Evolutionary conservation across 129 eudicot species (phyloP), one percentile per base, ranked within the genome.

Genomic region (Pseudognaphalium luteoalbum): DNA sequence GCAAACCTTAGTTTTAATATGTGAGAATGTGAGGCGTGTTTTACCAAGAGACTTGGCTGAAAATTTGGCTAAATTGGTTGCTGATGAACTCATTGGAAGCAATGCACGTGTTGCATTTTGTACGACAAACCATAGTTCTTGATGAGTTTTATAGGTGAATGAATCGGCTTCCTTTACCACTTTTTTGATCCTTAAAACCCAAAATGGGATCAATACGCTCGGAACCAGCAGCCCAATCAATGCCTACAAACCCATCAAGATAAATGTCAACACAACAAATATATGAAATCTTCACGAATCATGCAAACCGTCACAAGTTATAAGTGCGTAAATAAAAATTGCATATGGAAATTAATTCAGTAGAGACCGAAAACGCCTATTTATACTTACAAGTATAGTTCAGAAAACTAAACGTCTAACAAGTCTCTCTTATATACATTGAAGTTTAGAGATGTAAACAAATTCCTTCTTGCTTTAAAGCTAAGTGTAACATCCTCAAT

Each of bases 11-110:
- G 85, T 16, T 83, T 83, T 21, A 54, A 88, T 75, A 0, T 29
- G 7, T 20, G 81, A 33, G 77, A 86, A 81, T 1, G 77, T 37
- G 60, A 84, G 21, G 9, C 81, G 67, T 1, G 71, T 73, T 22
- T 68, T 50, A 61, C 42, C 74, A 20, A 83, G 44, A 21, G 80
- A 78, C 0, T 71, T 22, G 28, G 71, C 72, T 11, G 80, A 72
- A 68, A 72, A 0, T 56, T 81, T 78, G 17, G 90, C 86, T 74
- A 88, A 72, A 69, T 63, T 79, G 29, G 33, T 34, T 34, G 87
- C 80, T 0, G 90, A 83, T 56, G 91, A 80, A 70, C 66, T 85
- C 67, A 64, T 4, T 4, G 84, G 87, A 74, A 74, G 39, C 60
- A 91, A 66, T 30, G 85, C 9, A 1, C 66, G 56, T 17, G 87